Evolutionary conservation across 2,329 filamentous ascomycete genomes (phyloP).

Genomic region (Ophiocordyceps polyrhachis-furcata): DNA sequence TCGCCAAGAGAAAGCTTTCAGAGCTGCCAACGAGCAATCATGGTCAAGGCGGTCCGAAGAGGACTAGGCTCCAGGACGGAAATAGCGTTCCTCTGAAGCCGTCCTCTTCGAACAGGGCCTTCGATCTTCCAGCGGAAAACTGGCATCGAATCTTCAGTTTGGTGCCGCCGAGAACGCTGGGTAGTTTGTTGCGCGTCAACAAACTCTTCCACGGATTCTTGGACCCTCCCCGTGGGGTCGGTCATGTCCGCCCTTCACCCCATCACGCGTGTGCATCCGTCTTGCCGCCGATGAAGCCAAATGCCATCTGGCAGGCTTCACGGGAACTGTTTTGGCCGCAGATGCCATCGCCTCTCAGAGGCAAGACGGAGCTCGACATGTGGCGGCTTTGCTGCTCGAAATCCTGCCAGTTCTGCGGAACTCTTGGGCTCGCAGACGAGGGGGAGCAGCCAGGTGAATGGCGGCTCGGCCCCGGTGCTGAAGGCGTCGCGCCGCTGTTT

Average conservation of each 20-base stretch:
- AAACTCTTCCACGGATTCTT: slow-evolving; percentile 45
- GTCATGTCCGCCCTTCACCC: slow-evolving; percentile 4
- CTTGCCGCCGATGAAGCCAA: slow-evolving; percentile 28
- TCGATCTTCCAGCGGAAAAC: slow-evolving; percentile 36
- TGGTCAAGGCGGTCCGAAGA: slow-evolving; percentile 1
- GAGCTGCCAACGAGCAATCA: not conserved
- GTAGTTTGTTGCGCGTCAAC: slow-evolving; percentile 47
- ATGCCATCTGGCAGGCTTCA: slow-evolving; percentile 53
- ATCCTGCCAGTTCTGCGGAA: slow-evolving; percentile 50
- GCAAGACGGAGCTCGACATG: slow-evolving; percentile 54
- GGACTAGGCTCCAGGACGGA: not conserved
- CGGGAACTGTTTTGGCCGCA: slow-evolving; percentile 45
- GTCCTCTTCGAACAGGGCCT: slow-evolving; percentile 2
- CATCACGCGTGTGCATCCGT: not conserved
- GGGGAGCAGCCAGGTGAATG: slow-evolving; percentile 21
- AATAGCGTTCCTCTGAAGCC: not conserved
- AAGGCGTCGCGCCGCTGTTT: slow-evolving; percentile 48
- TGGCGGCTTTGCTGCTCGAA: slow-evolving; percentile 48
- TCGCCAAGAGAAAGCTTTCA: slow-evolving; percentile 2
- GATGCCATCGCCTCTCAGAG: slow-evolving; percentile 49
- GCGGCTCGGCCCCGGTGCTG: slow-evolving; percentile 41
- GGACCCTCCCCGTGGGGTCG: slow-evolving; percentile 22
- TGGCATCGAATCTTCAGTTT: slow-evolving; percentile 56
- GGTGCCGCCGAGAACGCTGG: slow-evolving; percentile 43
- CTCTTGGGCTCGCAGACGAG: slow-evolving; percentile 9